phyloP scores from a whole-genome alignment of 1,284 basidiomycete genomes.

The Butyriboletus appendiculatus region DNA sequence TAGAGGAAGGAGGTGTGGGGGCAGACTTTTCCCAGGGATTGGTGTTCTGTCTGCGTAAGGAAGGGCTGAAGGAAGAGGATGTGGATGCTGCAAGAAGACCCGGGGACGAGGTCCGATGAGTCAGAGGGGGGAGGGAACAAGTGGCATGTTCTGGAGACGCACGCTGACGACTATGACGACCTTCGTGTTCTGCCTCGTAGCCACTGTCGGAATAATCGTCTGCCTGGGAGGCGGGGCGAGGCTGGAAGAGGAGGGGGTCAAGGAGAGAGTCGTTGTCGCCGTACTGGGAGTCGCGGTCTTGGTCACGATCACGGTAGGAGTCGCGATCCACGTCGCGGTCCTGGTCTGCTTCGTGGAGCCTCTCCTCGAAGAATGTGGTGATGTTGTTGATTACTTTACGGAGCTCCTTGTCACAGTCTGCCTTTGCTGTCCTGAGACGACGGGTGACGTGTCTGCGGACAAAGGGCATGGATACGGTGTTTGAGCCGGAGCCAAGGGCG shows the following conservation, averaged over 20 bases:
- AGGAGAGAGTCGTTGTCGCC: conserved; percentile 56
- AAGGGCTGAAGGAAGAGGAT: conserved; percentile 59
- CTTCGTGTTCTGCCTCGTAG: conserved; percentile 74
- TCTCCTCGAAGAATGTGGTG: conserved; percentile 92
- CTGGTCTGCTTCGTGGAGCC: conserved; percentile 73
- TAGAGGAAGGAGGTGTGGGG: conserved; percentile 54
- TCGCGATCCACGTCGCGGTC: conserved; percentile 64
- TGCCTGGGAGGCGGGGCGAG: conserved; percentile 53
- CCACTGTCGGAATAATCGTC: conserved; percentile 79
- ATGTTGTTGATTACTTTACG: conserved; percentile 91
- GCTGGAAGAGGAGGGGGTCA: conserved; percentile 60
- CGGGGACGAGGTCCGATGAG: conserved; percentile 55
- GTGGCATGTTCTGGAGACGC: conserved; percentile 54
- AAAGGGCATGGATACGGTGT: conserved; percentile 86
- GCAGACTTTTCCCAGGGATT: conserved; percentile 67
- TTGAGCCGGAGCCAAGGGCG: conserved; percentile 55
- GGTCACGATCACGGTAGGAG: conserved; percentile 48
- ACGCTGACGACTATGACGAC: conserved; percentile 74
- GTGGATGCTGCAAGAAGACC: conserved; percentile 60
- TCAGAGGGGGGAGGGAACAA: conserved; percentile 45
- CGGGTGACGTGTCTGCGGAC: conserved; percentile 93
- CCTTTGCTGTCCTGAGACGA: conserved; percentile 91
- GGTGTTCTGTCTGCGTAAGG: conserved; percentile 64
- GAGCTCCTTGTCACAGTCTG: conserved; percentile 94
- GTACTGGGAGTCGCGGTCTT: conserved; percentile 50